Percentiles rank a stretch among this genome's conserved stretches.
These are phyloP conservation scores for Ascochyta viciae-villosae DNA, from an alignment of 2,329 filamentous ascomycete species.

Conservation along the genomic window DNA sequence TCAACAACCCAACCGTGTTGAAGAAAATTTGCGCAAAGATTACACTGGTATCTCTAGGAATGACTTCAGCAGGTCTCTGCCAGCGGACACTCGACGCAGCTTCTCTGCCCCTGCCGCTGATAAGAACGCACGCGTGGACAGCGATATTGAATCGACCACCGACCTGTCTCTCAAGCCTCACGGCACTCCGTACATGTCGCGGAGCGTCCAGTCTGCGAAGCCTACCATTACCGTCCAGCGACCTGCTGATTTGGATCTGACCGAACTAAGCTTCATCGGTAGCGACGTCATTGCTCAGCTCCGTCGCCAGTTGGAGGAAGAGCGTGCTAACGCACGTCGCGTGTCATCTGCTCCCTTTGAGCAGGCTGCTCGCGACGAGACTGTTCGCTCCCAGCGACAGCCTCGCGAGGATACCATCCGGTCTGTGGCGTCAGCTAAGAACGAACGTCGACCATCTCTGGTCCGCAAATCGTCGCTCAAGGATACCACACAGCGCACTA, in stretches of 20 bases:
- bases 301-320: slow-evolving; percentile 63
- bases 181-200: slow-evolving; percentile 37
- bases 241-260: slow-evolving; percentile 50
- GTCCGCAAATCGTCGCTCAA: slow-evolving; percentile 65
- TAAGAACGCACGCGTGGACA: slow-evolving; percentile 35
- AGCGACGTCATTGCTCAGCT: slow-evolving; percentile 61
- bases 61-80: slow-evolving; percentile 21
- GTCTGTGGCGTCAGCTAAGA: slow-evolving; percentile 48
- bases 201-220: slow-evolving; percentile 27
- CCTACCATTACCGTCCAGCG: slow-evolving; percentile 33
- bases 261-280: slow-evolving; percentile 63
- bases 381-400: slow-evolving; percentile 46
- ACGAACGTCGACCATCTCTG: slow-evolving; percentile 47
- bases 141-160: slow-evolving; percentile 47
- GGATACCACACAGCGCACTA: slow-evolving; percentile 53
- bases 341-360: slow-evolving; percentile 27
- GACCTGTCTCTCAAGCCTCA: slow-evolving; percentile 49
- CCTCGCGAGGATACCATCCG: slow-evolving; percentile 50
- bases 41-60: slow-evolving; percentile 33
- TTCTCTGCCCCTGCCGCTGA: slow-evolving; percentile 42
- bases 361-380: slow-evolving; percentile 50
- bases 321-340: slow-evolving; percentile 54
- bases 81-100: slow-evolving; percentile 31
- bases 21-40: slow-evolving; percentile 34
- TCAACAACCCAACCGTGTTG: slow-evolving; percentile 24